Evolutionary conservation across 2,329 filamentous ascomycete species (phyloP).

Genomic region (Hypocreales sp.): DNA sequence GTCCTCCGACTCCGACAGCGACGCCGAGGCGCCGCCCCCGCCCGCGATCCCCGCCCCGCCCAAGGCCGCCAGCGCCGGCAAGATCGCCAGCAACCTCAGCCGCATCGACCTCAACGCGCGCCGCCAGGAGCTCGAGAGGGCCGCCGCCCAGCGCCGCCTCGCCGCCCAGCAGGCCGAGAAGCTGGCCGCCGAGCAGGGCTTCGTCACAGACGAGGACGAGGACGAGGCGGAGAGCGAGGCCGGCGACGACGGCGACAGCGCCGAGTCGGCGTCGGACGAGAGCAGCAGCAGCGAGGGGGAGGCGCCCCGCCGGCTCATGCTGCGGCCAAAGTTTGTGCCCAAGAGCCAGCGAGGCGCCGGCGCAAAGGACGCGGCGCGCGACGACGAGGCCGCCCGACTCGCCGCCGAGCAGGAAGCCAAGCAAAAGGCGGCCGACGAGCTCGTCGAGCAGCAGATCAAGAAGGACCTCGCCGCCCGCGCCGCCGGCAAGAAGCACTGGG

Average conservation of each 20-base stretch:
- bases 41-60: conserved; percentile 35
- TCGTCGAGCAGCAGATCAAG: conserved; percentile 80
- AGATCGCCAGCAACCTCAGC: conserved; percentile 35
- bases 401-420: conserved; percentile 46
- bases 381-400: conserved; percentile 18
- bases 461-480: conserved; percentile 63
- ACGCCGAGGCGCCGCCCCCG: conserved; percentile 18
- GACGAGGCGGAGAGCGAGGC: conserved; percentile 15
- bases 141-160: conserved; percentile 28
- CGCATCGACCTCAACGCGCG: conserved; percentile 36
- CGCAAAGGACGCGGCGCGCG: conserved; percentile 11
- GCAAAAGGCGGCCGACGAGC: conserved; percentile 55
- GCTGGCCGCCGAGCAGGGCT: conserved; percentile 42
- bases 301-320: conserved; percentile 38
- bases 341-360: conserved; percentile 33
- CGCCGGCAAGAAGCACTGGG: conserved; percentile 73
- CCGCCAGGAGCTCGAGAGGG: conserved; percentile 25
- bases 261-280: conserved; percentile 25
- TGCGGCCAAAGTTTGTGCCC: conserved; percentile 48
- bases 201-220: conserved; percentile 41
- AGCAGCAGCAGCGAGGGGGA: conserved; percentile 36
- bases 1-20: conserved; percentile 36
- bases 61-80: conserved; percentile 39
- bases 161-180: conserved; percentile 34
- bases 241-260: conserved; percentile 14